Percentiles rank a stretch among this genome's conserved stretches.
Conservation (phyloP, 202 grass and related monocot species). For the Panicum virgatum region DNA sequence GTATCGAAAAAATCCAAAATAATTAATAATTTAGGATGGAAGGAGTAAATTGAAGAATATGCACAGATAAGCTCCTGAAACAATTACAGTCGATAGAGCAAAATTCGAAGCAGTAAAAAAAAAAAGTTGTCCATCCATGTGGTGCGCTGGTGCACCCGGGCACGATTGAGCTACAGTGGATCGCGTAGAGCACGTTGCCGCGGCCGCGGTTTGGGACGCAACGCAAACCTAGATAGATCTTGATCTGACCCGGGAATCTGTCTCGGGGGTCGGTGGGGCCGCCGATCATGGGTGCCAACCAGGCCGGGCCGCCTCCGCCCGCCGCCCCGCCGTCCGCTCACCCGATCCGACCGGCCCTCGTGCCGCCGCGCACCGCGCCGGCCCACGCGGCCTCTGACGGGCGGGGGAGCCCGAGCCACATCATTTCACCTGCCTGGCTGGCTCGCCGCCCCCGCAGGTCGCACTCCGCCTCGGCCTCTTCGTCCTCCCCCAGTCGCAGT, state of each 20-base stretch:
- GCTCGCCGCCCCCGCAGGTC: not conserved
- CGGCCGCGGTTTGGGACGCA: not conserved
- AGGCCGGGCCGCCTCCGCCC: no score
- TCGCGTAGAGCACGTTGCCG: not conserved
- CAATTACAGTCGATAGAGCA: not conserved
- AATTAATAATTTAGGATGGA: no score
- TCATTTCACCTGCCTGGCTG: slow-evolving; percentile 4
- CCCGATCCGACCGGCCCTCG: slow-evolving; percentile 31
- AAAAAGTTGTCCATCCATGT: not conserved
- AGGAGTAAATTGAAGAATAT: no score
- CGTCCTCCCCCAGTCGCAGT: not conserved
- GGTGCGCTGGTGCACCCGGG: not conserved
- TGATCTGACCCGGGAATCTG: slow-evolving; percentile 45
- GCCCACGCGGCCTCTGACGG: slow-evolving; percentile 29
- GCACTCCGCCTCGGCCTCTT: not conserved
- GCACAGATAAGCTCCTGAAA: no score
- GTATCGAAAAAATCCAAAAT: no score
- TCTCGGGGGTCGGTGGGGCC: not conserved
- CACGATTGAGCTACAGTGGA: not conserved
- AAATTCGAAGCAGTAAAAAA: not conserved
- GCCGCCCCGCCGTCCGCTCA: slow-evolving; percentile 35
- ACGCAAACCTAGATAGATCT: slow-evolving; percentile 31
- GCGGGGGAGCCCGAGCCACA: not conserved
- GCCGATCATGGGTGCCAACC: slow-evolving; percentile 46
- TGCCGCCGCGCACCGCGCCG: not conserved